Conservation (phyloP, 805 yeast species). For the Candida broadrunensis region DNA sequence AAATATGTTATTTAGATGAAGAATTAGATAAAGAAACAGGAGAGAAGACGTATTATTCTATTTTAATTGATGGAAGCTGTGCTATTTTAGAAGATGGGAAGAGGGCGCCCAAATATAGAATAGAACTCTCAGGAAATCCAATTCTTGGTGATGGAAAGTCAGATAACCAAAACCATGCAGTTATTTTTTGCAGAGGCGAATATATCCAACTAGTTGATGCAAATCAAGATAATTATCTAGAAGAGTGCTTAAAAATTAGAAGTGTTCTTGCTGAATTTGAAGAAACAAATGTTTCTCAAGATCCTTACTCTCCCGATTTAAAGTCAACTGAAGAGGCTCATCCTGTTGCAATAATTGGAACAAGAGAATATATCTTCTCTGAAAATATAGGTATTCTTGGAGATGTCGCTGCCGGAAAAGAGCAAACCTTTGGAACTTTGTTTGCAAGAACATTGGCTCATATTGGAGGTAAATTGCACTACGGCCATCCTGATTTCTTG, state of each 20-base stretch:
- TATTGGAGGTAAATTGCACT: constrained; percentile 82
- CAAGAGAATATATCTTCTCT: constrained; percentile 83
- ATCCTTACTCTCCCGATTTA: constrained; percentile 19
- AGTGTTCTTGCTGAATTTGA: constrained; percentile 81
- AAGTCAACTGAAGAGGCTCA: constrained; percentile 13
- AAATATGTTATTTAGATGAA: constrained; percentile 92
- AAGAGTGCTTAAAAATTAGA: constrained; percentile 81
- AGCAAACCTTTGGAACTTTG: constrained; percentile 83
- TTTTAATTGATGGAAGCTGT: constrained; percentile 79
- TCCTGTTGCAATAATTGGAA: constrained; percentile 85
- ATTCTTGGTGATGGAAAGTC: constrained; percentile 87
- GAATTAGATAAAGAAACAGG: constrained; percentile 78
- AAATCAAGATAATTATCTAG: constrained; percentile 81
- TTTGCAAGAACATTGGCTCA: constrained; percentile 82
- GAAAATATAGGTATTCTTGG: constrained; percentile 84
- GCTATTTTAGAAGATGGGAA: constrained; percentile 55
- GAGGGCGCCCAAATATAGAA: constrained; percentile 50
- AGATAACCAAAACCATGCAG: constrained; percentile 80
- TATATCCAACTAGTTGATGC: constrained; percentile 83
- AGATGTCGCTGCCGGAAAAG: constrained; percentile 89
- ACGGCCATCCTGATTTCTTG: constrained; percentile 86
- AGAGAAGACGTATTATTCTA: constrained; percentile 69
- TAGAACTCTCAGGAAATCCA: constrained; percentile 79
- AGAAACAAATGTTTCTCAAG: constrained; percentile 53
- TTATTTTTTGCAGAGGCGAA: constrained; percentile 81